Percentiles rank a stretch among this genome's conserved stretches.
phyloP scores from a whole-genome alignment of 2,329 filamentous ascomycete genomes.

The Trichoderma simmonsii region DNA sequence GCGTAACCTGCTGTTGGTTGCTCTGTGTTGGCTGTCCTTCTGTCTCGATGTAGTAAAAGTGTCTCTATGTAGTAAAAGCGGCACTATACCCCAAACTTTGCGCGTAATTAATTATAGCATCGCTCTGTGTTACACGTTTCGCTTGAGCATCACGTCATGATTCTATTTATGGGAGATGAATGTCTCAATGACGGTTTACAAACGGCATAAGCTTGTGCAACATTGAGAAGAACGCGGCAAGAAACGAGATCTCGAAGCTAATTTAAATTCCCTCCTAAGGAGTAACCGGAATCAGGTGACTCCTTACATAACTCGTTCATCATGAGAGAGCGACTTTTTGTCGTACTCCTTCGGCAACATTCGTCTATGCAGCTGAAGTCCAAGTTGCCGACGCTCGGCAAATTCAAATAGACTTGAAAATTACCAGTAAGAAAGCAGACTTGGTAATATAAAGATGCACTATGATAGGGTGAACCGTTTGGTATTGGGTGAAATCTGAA shows the following conservation, averaged over 20 bases:
- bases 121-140: background rate
- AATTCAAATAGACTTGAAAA: background rate
- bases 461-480: background rate
- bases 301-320: background rate
- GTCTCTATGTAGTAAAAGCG: background rate
- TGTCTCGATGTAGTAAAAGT: background rate
- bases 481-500: background rate
- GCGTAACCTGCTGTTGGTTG: slow-evolving; percentile 9
- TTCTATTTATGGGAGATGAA: background rate
- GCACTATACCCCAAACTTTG: background rate
- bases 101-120: slow-evolving; percentile 7
- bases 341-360: background rate
- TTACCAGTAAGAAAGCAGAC: too few relatives aligned
- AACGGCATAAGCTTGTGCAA: background rate
- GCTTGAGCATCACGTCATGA: slow-evolving; percentile 7
- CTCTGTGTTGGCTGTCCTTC: background rate
- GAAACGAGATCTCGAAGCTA: background rate
- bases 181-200: background rate
- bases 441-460: background rate
- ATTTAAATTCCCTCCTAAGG: background rate
- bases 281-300: background rate
- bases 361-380: background rate
- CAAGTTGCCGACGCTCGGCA: background rate
- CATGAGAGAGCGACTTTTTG: background rate
- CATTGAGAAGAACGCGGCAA: background rate